Conservation (phyloP, 2,329 filamentous ascomycete genomes). For the Fusarium floridanum region DNA sequence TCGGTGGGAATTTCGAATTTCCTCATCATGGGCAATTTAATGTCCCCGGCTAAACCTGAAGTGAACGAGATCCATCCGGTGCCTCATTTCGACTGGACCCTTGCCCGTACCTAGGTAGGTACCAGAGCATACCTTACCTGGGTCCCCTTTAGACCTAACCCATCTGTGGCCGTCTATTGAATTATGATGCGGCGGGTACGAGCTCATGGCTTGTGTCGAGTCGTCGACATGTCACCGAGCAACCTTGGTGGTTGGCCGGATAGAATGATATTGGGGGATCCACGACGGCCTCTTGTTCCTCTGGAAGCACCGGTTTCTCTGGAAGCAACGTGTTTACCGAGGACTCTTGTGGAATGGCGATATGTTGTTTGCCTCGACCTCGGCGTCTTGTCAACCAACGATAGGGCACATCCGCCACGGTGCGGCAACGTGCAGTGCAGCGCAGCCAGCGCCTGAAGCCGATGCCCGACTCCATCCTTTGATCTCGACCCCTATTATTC, state of each 20-base stretch:
- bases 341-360: conserved; percentile 1
- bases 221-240: conserved; percentile 31
- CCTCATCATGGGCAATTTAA: conserved; percentile 35
- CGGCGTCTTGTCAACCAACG: neutral
- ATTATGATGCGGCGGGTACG: conserved; percentile 10
- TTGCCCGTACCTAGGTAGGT: conserved; percentile 10
- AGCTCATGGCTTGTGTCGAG: neutral
- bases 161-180: conserved; percentile 20
- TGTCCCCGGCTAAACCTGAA: conserved; percentile 41
- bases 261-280: neutral
- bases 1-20: conserved; percentile 31
- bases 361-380: neutral
- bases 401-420: neutral
- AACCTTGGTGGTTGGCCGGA: conserved; percentile 16
- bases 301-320: neutral
- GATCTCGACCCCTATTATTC: conserved; percentile 44
- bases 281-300: conserved; percentile 18
- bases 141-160: conserved; percentile 2
- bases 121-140: conserved; percentile 21
- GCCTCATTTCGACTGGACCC: conserved; percentile 45
- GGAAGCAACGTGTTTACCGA: neutral
- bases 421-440: neutral
- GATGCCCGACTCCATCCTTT: conserved; percentile 15
- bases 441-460: neutral
- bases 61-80: conserved; percentile 42